A percentile compares a stretch with the other conserved stretches of the same genome.
phyloP scores from a whole-genome alignment of 2,329 filamentous ascomycete species.

The Colletotrichum liaoningense region DNA sequence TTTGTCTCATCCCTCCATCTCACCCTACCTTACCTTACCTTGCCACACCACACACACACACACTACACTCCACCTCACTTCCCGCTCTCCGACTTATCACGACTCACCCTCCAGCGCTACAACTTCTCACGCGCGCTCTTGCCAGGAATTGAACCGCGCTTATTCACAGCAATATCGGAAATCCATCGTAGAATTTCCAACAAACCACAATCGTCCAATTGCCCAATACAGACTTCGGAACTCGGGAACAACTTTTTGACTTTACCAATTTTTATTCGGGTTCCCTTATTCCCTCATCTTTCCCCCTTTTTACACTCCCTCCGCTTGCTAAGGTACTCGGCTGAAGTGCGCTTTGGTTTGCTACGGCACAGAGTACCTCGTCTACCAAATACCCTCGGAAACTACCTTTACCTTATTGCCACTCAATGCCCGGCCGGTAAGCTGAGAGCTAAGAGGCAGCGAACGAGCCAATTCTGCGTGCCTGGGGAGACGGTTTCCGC shows the following conservation, averaged over 20 bases:
- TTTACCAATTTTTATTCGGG: constrained; percentile 10
- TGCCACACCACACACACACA: background rate
- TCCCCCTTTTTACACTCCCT: constrained; percentile 6
- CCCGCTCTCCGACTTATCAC: background rate
- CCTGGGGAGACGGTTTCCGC: constrained; percentile 25
- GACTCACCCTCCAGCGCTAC: background rate
- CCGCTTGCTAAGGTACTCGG: background rate
- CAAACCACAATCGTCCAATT: background rate
- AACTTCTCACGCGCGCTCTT: background rate
- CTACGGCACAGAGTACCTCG: constrained; percentile 8
- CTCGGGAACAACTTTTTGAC: constrained; percentile 27
- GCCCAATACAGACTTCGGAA: background rate
- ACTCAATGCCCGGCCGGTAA: constrained; percentile 34
- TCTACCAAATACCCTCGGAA: constrained; percentile 7
- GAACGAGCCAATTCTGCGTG: constrained; percentile 33
- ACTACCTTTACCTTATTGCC: constrained; percentile 26
- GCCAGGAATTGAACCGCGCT: background rate
- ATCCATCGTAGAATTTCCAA: background rate
- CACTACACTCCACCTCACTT: background rate
- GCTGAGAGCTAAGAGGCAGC: constrained; percentile 22
- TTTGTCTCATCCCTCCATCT: constrained; percentile 15
- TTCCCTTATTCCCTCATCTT: constrained; percentile 9
- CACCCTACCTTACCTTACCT: constrained; percentile 1
- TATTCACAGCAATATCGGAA: background rate
- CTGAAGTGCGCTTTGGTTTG: constrained; percentile 1